Evolutionary conservation across 495 filamentous ascomycete species (phyloP).

Genomic region (Talaromyces wortmannii): DNA sequence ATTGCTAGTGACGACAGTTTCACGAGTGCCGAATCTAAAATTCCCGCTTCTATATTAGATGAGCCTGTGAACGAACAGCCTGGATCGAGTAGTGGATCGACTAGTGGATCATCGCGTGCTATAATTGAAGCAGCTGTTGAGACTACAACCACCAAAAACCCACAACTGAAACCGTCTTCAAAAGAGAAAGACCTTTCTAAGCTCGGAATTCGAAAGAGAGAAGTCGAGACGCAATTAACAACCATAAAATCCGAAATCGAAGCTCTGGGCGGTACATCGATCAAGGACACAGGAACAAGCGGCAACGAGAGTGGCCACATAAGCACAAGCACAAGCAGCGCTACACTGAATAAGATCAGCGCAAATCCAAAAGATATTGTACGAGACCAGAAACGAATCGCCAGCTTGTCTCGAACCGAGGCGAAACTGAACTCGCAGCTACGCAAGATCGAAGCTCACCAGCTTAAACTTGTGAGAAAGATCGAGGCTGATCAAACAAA

Average conservation of each 20-base stretch:
- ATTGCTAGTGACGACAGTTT: slow-evolving; percentile 2
- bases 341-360: slow-evolving; percentile 1
- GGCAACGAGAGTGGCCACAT: slow-evolving; percentile 19
- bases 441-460: slow-evolving; percentile 28
- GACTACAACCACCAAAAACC: background rate
- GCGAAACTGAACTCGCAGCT: slow-evolving; percentile 31
- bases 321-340: slow-evolving; percentile 9
- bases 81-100: background rate
- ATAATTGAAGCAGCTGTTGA: background rate
- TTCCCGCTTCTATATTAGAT: background rate
- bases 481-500: slow-evolving; percentile 40
- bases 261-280: slow-evolving; percentile 28
- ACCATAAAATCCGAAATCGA: slow-evolving; percentile 34
- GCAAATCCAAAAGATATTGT: slow-evolving; percentile 3
- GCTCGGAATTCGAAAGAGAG: slow-evolving; percentile 61
- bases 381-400: slow-evolving; percentile 8
- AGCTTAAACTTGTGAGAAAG: slow-evolving; percentile 35
- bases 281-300: slow-evolving; percentile 35
- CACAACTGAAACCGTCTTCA: slow-evolving; percentile 24
- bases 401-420: slow-evolving; percentile 24
- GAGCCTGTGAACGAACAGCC: background rate
- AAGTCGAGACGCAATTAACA: slow-evolving; percentile 63
- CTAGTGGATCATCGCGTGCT: background rate
- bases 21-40: slow-evolving; percentile 1
- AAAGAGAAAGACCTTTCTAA: slow-evolving; percentile 72